phyloP scores from a whole-genome alignment of 176 grass and related monocot genomes.

The Aegilops longissima region DNA sequence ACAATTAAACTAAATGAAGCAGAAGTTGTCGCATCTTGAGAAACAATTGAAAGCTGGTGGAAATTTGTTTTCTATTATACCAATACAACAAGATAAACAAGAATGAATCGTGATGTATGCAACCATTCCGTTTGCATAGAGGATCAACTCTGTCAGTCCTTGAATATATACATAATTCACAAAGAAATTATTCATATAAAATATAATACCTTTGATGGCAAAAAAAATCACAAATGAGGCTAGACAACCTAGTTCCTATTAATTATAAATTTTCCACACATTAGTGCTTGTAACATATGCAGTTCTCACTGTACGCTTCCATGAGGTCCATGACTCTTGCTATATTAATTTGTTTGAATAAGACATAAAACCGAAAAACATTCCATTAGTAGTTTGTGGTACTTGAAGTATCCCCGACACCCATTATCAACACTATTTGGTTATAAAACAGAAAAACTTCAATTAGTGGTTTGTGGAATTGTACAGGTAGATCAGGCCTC shows the following conservation, averaged over 20 bases:
- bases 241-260: constrained; percentile 2
- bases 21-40: constrained; percentile 3
- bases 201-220: background rate
- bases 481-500: background rate
- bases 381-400: background rate
- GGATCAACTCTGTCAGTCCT: background rate
- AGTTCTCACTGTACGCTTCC: background rate
- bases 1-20: constrained; percentile 29
- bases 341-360: constrained; percentile 18
- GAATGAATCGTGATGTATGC: background rate
- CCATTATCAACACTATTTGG: constrained; percentile 8
- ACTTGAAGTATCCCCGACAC: background rate
- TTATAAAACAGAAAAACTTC: background rate
- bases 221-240: constrained; percentile 6
- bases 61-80: background rate
- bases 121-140: background rate
- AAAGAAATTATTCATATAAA: background rate
- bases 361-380: constrained; percentile 16
- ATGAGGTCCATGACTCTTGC: constrained; percentile 4
- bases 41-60: constrained; percentile 16
- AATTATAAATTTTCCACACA: background rate
- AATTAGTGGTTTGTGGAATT: background rate
- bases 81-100: constrained; percentile 15
- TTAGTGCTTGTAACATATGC: background rate
- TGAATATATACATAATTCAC: background rate